Evolutionary conservation across 805 yeast genomes (phyloP), one percentile per base, ranked within the genome.

Genomic region (Sugiyamaella marilandica): DNA sequence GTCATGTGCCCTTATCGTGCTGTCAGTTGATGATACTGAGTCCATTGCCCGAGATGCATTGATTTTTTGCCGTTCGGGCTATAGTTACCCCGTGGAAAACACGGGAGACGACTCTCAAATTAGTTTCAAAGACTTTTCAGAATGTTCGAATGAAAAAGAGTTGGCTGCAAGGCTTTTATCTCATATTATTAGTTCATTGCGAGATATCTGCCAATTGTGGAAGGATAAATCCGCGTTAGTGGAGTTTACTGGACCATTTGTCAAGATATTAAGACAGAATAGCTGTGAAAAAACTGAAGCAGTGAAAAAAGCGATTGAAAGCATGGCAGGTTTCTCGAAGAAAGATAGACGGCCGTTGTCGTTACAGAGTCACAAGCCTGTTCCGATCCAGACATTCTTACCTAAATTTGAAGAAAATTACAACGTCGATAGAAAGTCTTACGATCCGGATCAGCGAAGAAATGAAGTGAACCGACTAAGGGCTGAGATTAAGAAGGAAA

Each of bases 391-490:
- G 39, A 79, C 96, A 1, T 79, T 79, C 63, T 85, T 90, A 35
- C 99, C 99, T 59, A 84, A 87, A 70, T 94, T 85, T 67, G 97
- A 92, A 71, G 98, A 89, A 64, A 89, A 90, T 75, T 94, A 84
- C 80, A 92, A 91, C 72, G 96, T 97, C 52, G 97, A 89, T 66
- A 87, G 83, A 80, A 91, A 87, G 73, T 87, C 95, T 8, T 86
- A 89, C 68, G 97, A 92, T 68, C 79, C 85, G 49, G 86, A 91
- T 67, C 77, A 83, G 60, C 83, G 85, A 55, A 79, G 94, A 70
- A 87, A 83, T 60, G 98, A 94, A 69, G 71, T 87, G 61, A 78
- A 77, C 67, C 94, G 94, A 76, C 79, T 92, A 74, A 81, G 80
- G 70, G 83, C 85, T 18, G 88, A 87, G 72, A 73, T 90, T 70